Evolutionary conservation across 352 stramenopile genomes (phyloP).

Genomic region (Halophytophthora polymorphica): DNA sequence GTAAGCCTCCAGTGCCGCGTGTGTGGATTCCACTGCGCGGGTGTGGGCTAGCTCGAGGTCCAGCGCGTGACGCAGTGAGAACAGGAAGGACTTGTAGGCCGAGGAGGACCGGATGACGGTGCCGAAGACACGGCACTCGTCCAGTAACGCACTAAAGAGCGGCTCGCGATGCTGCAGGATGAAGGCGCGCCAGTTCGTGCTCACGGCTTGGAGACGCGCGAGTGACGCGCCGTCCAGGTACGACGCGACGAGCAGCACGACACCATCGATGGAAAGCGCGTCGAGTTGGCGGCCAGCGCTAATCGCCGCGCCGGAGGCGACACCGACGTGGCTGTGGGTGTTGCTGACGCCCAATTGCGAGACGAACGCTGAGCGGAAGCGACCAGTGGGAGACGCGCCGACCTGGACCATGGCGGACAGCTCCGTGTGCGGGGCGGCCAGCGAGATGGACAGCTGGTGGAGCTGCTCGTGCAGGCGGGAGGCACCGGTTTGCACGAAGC

Average conservation of each 20-base stretch:
- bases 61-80: constrained; percentile 36
- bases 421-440: neutral
- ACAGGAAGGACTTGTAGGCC: constrained; percentile 54
- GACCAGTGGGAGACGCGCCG: constrained; percentile 14
- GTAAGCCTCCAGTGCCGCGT: constrained; percentile 52
- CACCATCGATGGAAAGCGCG: constrained; percentile 34
- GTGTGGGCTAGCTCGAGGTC: constrained; percentile 50
- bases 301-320: neutral
- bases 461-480: constrained; percentile 37
- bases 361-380: constrained; percentile 27
- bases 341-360: neutral
- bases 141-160: constrained; percentile 39
- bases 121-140: constrained; percentile 27
- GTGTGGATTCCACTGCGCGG: constrained; percentile 28
- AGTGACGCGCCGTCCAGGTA: constrained; percentile 54
- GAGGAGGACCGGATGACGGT: constrained; percentile 40
- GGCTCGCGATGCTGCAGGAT: constrained; percentile 31
- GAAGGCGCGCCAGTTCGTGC: constrained; percentile 35
- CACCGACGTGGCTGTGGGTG: neutral
- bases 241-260: constrained; percentile 47
- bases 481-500: constrained; percentile 30
- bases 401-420: constrained; percentile 6
- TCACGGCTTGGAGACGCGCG: constrained; percentile 38
- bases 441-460: constrained; percentile 17
- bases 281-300: constrained; percentile 17